Conservation (phyloP, 169 alveolate species). For the Cryptosporidium meleagridis region DNA sequence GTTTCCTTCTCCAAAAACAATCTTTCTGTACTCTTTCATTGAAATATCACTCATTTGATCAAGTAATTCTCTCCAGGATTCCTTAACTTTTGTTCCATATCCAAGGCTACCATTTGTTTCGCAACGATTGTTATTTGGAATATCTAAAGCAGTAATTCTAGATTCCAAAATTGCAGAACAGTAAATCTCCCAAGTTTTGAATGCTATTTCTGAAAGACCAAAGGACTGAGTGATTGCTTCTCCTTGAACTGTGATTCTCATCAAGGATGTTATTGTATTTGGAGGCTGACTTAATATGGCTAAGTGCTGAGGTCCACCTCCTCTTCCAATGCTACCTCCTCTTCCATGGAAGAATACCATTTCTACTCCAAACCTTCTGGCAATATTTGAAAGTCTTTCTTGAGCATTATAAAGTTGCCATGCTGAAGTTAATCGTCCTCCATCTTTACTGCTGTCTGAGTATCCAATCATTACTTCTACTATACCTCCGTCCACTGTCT, state of each 20-base stretch:
- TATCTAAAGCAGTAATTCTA: conserved; percentile 14
- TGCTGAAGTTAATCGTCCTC: conserved; percentile 85
- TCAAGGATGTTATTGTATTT: conserved; percentile 82
- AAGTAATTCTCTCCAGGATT: conserved; percentile 82
- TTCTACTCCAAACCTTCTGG: conserved; percentile 80
- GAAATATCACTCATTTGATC: conserved; percentile 82
- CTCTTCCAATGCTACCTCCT: conserved; percentile 88
- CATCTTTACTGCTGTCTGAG: conserved; percentile 89
- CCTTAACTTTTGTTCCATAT: conserved; percentile 3
- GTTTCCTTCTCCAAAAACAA: conserved; percentile 81
- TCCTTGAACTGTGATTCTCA: conserved; percentile 86
- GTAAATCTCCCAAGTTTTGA: conserved; percentile 84
- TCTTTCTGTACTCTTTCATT: conserved; percentile 81
- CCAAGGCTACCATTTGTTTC: background rate
- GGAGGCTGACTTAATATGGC: conserved; percentile 87
- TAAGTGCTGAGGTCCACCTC: conserved; percentile 89
- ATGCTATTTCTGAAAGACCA: conserved; percentile 80
- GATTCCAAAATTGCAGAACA: conserved; percentile 82
- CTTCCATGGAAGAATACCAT: conserved; percentile 87
- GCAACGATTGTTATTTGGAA: background rate
- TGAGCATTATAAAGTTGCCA: conserved; percentile 88
- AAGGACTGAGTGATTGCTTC: conserved; percentile 83
- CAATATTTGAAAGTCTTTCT: conserved; percentile 79
- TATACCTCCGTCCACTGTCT: conserved; percentile 77
- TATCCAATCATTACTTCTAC: conserved; percentile 88